Base-by-base conservation (phyloP, 1,139 yeast species). In the Kluyveromyces sp. region DNA sequence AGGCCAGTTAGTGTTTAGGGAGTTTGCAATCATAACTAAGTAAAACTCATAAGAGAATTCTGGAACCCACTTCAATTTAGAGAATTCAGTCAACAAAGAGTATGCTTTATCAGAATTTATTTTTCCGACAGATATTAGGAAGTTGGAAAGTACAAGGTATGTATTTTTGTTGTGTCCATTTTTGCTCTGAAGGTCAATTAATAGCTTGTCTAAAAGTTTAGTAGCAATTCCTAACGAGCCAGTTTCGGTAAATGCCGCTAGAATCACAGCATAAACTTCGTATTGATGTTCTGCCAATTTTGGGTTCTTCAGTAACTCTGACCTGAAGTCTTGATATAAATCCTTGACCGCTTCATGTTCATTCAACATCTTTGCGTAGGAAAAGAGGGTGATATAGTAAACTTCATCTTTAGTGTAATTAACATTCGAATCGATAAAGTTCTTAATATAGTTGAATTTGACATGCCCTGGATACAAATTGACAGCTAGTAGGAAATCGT, bases 171-270 rank as follows among this genome's bases (percentile, higher is more conserved):
- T 60, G 29, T 59, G 55, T 29, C 66, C 66, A 35, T 60, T 56
- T 42, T 56, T 61, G 15, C 29, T 7, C 37, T 54, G 55, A 39
- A 68, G 60, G 34, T 68, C 66, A 2, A 61, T 55, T 42, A 69
- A 53, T 3, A 67, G 51, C 46, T 59, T 61, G 47, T 82, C 85
- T 55, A 83, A 65, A 47, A 81, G 73, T 51, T 74, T 71, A 0
- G 82, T 72, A 1, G 88, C 81, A 34, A 72, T 55, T 3, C 69
- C 66, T 37, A 71, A 54, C 53, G 79, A 76, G 39, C 73, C 73
- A 41, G 77, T 75, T 48, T 67, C 65, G 6, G 79, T 69, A 47
- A 82, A 67, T 1, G 81, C 70, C 38, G 78, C 70, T 34, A 82
- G 69, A 50, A 80, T 61, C 39, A 69, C 62, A 1, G 77, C 64